Evolutionary conservation across 2,329 filamentous ascomycete genomes (phyloP).

Genomic region (Fusarium pseudoanthophilum): DNA sequence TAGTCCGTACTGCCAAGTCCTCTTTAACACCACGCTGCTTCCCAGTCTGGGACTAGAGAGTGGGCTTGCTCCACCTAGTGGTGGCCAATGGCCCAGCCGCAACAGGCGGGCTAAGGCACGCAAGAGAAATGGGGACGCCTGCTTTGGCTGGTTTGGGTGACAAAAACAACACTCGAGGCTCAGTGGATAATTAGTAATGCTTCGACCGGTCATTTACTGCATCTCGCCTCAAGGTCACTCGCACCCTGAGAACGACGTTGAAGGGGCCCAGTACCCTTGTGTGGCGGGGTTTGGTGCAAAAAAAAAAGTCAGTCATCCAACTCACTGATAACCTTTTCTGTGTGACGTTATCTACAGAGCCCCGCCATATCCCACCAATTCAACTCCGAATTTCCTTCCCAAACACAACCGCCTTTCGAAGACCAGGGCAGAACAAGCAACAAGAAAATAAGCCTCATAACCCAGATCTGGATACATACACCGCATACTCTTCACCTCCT

Average conservation of each 20-base stretch:
- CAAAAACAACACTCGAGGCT: background rate
- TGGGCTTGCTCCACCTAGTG: background rate
- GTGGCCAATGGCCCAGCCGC: constrained; percentile 15
- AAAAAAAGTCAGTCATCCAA: constrained; percentile 41
- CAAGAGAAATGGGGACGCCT: background rate
- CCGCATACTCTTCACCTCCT: background rate
- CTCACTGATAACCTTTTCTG: constrained; percentile 38
- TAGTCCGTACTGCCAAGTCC: background rate
- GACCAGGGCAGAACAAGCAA: background rate
- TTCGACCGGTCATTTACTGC: background rate
- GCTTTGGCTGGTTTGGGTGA: background rate
- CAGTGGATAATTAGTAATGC: background rate
- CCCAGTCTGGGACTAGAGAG: background rate
- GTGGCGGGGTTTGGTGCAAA: constrained; percentile 33
- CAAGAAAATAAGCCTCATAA: background rate
- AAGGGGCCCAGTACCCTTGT: constrained; percentile 22
- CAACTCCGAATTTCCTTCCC: constrained; percentile 38
- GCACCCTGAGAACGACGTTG: background rate
- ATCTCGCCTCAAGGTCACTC: background rate
- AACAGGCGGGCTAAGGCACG: background rate
- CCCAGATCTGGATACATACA: background rate
- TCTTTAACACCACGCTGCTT: constrained; percentile 16
- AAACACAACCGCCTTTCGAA: constrained; percentile 7
- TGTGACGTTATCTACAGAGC: constrained; percentile 45
- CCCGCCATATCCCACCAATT: constrained; percentile 45